These are phyloP conservation scores for Dendrocalamus latiflorus DNA, from an alignment of 202 grass and related monocot species.

Conservation along the genomic window DNA sequence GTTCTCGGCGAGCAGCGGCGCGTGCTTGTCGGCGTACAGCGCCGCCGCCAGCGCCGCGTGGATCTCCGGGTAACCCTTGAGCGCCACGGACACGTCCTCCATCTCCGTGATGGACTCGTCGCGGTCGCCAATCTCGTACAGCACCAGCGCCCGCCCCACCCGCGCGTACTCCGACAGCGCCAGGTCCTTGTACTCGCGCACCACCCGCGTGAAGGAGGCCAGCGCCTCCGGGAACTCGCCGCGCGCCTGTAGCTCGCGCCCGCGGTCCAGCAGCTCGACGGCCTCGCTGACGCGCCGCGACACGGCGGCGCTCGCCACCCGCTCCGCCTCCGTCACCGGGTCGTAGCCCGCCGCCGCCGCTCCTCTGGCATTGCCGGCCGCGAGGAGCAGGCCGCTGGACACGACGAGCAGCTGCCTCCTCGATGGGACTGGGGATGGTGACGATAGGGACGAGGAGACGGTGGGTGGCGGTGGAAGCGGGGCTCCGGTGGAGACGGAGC, in stretches of 20 bases:
- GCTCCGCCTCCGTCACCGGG: constrained; percentile 47
- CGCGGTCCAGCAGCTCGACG: constrained; percentile 56
- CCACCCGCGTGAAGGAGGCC: constrained; percentile 66
- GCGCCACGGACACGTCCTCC: constrained; percentile 92
- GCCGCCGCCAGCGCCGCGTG: constrained; percentile 93
- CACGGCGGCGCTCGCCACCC: constrained; percentile 42
- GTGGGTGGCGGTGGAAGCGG: background rate
- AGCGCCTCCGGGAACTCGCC: constrained; percentile 70
- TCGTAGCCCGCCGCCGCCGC: background rate
- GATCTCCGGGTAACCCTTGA: constrained; percentile 97
- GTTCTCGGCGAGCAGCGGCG: constrained; percentile 85
- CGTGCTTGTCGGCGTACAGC: constrained; percentile 85
- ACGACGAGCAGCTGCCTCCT: constrained; percentile 46
- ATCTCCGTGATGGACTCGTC: constrained; percentile 91
- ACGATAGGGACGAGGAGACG: background rate
- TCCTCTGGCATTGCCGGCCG: background rate
- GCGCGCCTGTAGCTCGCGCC: constrained; percentile 75
- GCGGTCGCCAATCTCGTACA: constrained; percentile 93
- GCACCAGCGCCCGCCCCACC: constrained; percentile 77
- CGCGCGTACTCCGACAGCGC: constrained; percentile 82
- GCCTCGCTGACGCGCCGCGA: constrained; percentile 61
- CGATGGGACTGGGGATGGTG: background rate
- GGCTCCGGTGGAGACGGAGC: constrained; percentile 12
- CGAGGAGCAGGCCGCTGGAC: constrained; percentile 34
- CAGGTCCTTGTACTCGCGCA: constrained; percentile 77